phyloP scores from a whole-genome alignment of 352 stramenopile genomes.

The Phytopythium sindhum region DNA sequence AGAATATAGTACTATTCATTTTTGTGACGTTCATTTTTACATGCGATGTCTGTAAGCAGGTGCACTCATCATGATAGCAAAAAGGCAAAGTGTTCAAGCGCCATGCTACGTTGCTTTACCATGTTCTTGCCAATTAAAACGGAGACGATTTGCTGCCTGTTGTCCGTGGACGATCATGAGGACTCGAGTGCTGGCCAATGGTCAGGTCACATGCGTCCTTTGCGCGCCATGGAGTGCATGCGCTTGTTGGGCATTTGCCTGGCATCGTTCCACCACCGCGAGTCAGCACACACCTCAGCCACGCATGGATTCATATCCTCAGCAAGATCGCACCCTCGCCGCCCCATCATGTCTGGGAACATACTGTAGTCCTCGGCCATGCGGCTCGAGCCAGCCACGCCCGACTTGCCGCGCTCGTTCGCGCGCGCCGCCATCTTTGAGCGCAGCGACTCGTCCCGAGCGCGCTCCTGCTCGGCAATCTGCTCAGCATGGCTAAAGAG shows the following conservation, averaged over 20 bases:
- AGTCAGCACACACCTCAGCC: background rate
- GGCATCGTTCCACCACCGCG: background rate
- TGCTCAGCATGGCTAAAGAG: conserved; percentile 43
- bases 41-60: too few species aligned
- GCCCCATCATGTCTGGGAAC: conserved; percentile 35
- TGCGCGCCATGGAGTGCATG: conserved; percentile 46
- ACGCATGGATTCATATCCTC: background rate
- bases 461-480: conserved; percentile 45
- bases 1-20: too few species aligned
- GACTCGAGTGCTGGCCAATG: background rate
- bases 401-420: conserved; percentile 46
- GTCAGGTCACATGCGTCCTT: conserved; percentile 46
- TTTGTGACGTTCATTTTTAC: too few species aligned
- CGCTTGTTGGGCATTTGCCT: conserved; percentile 41
- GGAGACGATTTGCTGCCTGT: background rate
- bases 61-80: too few species aligned
- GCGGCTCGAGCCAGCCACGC: conserved; percentile 24
- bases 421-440: conserved; percentile 48
- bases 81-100: too few species aligned
- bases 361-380: conserved; percentile 40
- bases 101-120: too few species aligned
- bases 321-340: conserved; percentile 42
- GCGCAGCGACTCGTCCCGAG: conserved; percentile 44
- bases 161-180: background rate
- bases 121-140: background rate